Conservation (phyloP, 805 yeast species). For the Saccharomycopsis fodiens region DNA sequence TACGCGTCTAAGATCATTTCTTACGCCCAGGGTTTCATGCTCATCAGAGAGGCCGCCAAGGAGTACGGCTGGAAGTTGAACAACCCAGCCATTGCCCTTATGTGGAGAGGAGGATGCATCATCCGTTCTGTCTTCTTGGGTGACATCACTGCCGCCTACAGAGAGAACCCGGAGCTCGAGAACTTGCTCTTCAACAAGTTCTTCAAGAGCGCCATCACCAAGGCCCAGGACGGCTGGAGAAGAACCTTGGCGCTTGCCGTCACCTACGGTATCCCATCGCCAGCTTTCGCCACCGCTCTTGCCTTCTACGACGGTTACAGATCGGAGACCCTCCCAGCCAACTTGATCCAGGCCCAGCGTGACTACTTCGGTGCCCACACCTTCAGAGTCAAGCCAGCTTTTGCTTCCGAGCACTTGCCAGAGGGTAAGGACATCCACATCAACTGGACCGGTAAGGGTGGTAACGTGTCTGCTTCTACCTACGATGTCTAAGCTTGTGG, state of each 20-base stretch:
- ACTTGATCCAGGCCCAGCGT: constrained; percentile 98
- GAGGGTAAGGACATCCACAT: constrained; percentile 80
- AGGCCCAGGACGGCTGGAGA: constrained; percentile 98
- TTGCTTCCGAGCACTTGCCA: constrained; percentile 69
- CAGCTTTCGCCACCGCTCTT: constrained; percentile 95
- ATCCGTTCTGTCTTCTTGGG: constrained; percentile 97
- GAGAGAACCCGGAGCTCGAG: constrained; percentile 87
- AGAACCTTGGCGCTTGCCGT: constrained; percentile 70
- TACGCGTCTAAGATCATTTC: constrained; percentile 98
- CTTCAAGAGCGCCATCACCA: constrained; percentile 83
- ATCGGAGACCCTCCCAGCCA: constrained; percentile 92
- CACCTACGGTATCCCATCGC: constrained; percentile 89
- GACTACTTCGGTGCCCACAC: constrained; percentile 99
- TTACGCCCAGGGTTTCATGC: constrained; percentile 99
- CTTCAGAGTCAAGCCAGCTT: constrained; percentile 88
- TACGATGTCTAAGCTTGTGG: constrained; percentile 70
- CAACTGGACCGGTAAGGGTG: constrained; percentile 99
- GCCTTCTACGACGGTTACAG: constrained; percentile 99
- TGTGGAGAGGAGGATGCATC: constrained; percentile 99
- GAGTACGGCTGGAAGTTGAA: constrained; percentile 96
- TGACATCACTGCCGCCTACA: constrained; percentile 95
- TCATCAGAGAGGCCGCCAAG: constrained; percentile 95
- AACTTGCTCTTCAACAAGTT: constrained; percentile 93
- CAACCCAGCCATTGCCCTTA: constrained; percentile 96
- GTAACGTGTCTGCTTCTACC: constrained; percentile 92